Evolutionary conservation across 2,329 filamentous ascomycete genomes (phyloP).

Genomic region (Aspergillus latus): DNA sequence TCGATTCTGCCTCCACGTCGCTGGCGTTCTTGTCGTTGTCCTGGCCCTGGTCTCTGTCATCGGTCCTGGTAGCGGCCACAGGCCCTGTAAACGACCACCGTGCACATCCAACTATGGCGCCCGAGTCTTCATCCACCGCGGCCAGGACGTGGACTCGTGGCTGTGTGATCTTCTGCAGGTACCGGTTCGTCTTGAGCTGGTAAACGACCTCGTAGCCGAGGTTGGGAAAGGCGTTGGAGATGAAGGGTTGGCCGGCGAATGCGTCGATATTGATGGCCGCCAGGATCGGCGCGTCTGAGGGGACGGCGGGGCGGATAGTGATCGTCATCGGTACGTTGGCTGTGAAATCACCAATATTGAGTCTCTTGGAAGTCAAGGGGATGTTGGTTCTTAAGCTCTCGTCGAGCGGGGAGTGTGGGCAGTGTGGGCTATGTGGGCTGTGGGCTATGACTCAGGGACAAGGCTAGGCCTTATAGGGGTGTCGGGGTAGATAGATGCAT

Average conservation of each 20-base stretch:
- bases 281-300: constrained; percentile 44
- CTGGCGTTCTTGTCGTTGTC: background rate
- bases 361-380: too few species aligned
- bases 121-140: constrained; percentile 33
- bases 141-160: constrained; percentile 43
- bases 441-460: too few species aligned
- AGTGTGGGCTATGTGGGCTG: too few species aligned
- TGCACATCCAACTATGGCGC: constrained; percentile 46
- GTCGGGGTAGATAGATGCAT: too few species aligned
- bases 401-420: too few species aligned
- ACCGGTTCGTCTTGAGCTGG: constrained; percentile 38
- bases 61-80: too few species aligned
- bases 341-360: too few species aligned
- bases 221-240: constrained; percentile 31
- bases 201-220: constrained; percentile 23
- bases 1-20: constrained; percentile 26
- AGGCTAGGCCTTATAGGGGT: too few species aligned
- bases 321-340: background rate
- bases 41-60: background rate
- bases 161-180: constrained; percentile 44
- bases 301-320: constrained; percentile 42
- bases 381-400: too few species aligned
- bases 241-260: constrained; percentile 43
- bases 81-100: constrained; percentile 45
- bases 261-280: constrained; percentile 48